phyloP scores from a whole-genome alignment of 345 rosid genomes.

The Atalantia buxifolia region DNA sequence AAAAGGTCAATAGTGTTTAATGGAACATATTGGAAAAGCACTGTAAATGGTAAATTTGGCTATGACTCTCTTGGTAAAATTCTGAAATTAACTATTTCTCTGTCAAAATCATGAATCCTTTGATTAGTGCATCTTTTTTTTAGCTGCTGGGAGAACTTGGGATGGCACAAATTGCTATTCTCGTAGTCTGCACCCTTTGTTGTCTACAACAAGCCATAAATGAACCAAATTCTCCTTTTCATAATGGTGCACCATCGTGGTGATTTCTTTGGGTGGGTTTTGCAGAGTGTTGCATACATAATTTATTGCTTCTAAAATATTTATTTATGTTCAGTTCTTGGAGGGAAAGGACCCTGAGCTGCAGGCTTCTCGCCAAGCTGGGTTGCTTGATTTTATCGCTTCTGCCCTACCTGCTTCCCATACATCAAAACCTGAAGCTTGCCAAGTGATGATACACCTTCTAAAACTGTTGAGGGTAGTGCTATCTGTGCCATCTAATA shows the following conservation, averaged over 20 bases:
- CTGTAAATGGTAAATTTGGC: background rate
- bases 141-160: conserved; percentile 3
- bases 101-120: background rate
- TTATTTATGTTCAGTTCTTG: conserved; percentile 44
- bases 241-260: background rate
- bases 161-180: background rate
- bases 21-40: background rate
- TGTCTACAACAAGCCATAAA: background rate
- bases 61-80: conserved; percentile 1
- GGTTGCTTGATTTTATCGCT: conserved; percentile 74
- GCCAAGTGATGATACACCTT: conserved; percentile 67
- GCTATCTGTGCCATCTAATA: conserved; percentile 51
- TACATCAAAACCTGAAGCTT: conserved; percentile 75
- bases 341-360: conserved; percentile 75
- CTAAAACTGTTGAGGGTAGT: conserved; percentile 65
- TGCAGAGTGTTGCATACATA: background rate
- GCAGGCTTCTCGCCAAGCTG: conserved; percentile 78
- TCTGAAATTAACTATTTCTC: background rate
- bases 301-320: conserved; percentile 8
- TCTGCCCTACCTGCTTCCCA: conserved; percentile 80
- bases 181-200: background rate
- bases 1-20: background rate
- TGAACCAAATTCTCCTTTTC: background rate
- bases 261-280: background rate
- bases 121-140: conserved; percentile 2